Conservation (phyloP, 1,284 basidiomycete genomes). For the Marasmius oreades region DNA sequence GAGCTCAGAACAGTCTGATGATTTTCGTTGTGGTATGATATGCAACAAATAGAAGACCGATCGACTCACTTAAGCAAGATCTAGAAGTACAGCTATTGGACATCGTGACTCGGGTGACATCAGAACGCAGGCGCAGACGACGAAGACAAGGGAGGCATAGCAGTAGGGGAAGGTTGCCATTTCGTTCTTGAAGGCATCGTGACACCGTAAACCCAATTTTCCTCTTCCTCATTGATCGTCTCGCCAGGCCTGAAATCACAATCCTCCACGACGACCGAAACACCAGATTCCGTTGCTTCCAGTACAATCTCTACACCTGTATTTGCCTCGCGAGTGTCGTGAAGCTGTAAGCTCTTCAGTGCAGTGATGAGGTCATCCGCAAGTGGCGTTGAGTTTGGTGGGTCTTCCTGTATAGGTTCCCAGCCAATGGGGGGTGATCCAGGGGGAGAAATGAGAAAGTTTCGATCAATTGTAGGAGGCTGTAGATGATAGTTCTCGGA, state of each 20-base stretch:
- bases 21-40: too few species aligned
- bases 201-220: conserved; percentile 57
- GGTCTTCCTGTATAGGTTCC: conserved; percentile 90
- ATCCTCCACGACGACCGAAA: conserved; percentile 73
- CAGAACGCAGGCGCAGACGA: conserved; percentile 18
- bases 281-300: conserved; percentile 64
- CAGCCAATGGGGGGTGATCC: conserved; percentile 98
- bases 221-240: conserved; percentile 27
- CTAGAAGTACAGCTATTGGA: conserved; percentile 19
- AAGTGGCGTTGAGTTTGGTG: conserved; percentile 83
- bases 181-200: conserved; percentile 45
- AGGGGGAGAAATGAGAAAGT: conserved; percentile 97
- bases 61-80: too few species aligned
- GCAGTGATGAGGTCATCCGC: conserved; percentile 89
- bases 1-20: too few species aligned
- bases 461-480: conserved; percentile 82
- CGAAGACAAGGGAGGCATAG: conserved; percentile 50
- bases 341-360: conserved; percentile 57
- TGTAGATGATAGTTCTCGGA: conserved; percentile 55
- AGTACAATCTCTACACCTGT: conserved; percentile 53
- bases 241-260: conserved; percentile 37
- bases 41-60: too few species aligned
- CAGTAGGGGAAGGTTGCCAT: conserved; percentile 54
- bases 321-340: conserved; percentile 27
- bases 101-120: conserved; percentile 12